These are phyloP conservation scores for Plenodomus tracheiphilus DNA, from an alignment of 2,329 filamentous ascomycete species.

Conservation along the genomic window DNA sequence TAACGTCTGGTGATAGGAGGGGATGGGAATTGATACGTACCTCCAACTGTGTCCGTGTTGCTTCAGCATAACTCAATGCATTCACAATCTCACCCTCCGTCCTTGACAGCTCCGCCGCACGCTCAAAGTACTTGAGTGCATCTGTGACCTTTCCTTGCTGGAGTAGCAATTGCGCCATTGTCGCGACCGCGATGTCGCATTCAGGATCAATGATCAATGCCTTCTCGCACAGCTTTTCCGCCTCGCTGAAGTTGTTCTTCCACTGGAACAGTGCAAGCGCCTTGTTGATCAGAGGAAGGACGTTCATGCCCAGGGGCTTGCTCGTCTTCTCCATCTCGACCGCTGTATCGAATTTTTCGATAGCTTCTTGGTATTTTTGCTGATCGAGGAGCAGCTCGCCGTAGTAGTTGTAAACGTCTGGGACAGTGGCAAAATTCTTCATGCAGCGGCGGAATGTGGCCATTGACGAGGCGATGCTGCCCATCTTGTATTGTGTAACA, in stretches of 20 bases:
- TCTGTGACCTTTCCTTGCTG: constrained; percentile 98
- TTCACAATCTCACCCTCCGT: constrained; percentile 97
- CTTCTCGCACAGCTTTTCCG: constrained; percentile 95
- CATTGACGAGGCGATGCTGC: constrained; percentile 96
- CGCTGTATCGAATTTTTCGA: constrained; percentile 98
- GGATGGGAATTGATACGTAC: constrained; percentile 18
- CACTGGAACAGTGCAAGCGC: constrained; percentile 95
- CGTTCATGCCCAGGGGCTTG: constrained; percentile 95
- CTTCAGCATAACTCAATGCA: constrained; percentile 94
- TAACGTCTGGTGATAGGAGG: background rate
- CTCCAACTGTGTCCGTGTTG: constrained; percentile 92
- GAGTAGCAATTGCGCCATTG: constrained; percentile 95
- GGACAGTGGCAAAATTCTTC: constrained; percentile 96
- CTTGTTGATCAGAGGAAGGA: constrained; percentile 97
- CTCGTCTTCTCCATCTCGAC: constrained; percentile 97
- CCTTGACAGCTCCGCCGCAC: constrained; percentile 88
- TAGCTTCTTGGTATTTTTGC: constrained; percentile 90
- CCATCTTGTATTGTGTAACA: constrained; percentile 99
- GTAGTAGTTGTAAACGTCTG: constrained; percentile 99
- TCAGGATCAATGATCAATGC: constrained; percentile 97
- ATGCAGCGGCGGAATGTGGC: constrained; percentile 96
- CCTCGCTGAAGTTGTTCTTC: constrained; percentile 94
- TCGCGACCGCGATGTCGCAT: constrained; percentile 97
- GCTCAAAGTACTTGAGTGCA: constrained; percentile 95
- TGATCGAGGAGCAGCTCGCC: constrained; percentile 96